Conservation (phyloP, 1,284 basidiomycete genomes). For the Ustilago lituana region DNA sequence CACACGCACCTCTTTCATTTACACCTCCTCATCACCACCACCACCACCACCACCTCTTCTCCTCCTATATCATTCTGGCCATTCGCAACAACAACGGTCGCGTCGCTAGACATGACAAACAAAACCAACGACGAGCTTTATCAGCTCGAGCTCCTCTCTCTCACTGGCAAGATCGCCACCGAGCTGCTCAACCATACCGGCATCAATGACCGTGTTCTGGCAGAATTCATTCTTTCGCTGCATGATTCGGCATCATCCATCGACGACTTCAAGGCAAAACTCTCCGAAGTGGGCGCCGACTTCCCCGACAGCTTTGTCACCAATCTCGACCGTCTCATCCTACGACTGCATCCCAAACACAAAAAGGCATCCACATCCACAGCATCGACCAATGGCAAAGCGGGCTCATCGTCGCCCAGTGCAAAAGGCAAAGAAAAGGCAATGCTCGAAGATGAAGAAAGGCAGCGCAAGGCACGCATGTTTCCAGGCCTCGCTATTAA, state of each 20-base stretch:
- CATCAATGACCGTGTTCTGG: constrained; percentile 82
- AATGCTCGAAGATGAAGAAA: constrained; percentile 70
- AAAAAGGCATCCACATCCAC: constrained; percentile 41
- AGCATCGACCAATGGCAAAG: constrained; percentile 63
- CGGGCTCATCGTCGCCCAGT: constrained; percentile 63
- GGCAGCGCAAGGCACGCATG: constrained; percentile 81
- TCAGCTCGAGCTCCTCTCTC: constrained; percentile 64
- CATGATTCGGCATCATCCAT: constrained; percentile 85
- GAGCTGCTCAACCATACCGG: constrained; percentile 72
- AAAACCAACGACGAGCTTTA: constrained; percentile 55
- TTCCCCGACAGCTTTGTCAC: constrained; percentile 90
- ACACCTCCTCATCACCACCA: background rate
- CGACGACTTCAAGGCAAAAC: constrained; percentile 81
- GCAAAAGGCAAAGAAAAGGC: constrained; percentile 68
- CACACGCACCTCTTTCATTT: background rate
- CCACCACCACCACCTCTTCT: background rate
- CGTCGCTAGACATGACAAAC: constrained; percentile 12
- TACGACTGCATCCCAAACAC: constrained; percentile 94
- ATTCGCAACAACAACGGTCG: too few species aligned
- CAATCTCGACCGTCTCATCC: constrained; percentile 91
- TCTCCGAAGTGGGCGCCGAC: constrained; percentile 82
- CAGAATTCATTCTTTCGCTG: constrained; percentile 92
- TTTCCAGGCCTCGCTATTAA: constrained; percentile 91
- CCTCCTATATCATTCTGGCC: too few species aligned
- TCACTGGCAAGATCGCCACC: constrained; percentile 62